Conservation (phyloP, 139 green algal genomes). For the Zygnema circumcarinatum region DNA sequence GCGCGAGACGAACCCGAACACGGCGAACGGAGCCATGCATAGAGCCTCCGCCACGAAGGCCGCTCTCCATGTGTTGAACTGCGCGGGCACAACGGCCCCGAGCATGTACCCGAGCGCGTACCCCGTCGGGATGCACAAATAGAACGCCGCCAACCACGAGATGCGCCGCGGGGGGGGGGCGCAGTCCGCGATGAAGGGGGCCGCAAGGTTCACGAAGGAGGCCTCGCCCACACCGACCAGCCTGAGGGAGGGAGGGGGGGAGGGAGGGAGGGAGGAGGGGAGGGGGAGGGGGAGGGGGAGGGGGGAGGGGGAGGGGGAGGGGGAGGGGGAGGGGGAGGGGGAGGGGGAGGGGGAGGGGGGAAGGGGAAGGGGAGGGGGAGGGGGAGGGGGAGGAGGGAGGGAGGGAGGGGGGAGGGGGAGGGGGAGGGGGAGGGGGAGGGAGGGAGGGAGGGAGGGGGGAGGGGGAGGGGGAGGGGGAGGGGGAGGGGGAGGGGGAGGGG, state of each 20-base stretch:
- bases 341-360: neutral
- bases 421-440: neutral
- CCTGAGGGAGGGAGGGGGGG: constrained; percentile 8
- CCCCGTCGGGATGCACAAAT: constrained; percentile 87
- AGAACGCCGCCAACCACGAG: constrained; percentile 76
- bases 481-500: neutral
- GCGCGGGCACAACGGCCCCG: constrained; percentile 67
- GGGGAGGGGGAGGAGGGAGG: neutral
- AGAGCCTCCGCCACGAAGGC: constrained; percentile 83
- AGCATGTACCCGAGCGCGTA: constrained; percentile 85
- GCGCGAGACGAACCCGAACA: constrained; percentile 51
- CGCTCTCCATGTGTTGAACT: constrained; percentile 75
- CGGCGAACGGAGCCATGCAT: constrained; percentile 82
- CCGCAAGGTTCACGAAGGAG: constrained; percentile 88
- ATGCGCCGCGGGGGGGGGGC: constrained; percentile 70
- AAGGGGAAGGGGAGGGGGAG: neutral
- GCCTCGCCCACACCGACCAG: constrained; percentile 92
- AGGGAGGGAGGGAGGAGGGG: neutral
- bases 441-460: neutral
- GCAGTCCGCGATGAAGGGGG: constrained; percentile 95
- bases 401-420: neutral
- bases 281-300: neutral
- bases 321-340: neutral
- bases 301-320: neutral
- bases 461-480: neutral